A percentile compares a stretch with the other conserved stretches of the same genome.
Evolutionary conservation across 805 yeast species (phyloP).

Genomic region (Saccharomycopsis babjevae): DNA sequence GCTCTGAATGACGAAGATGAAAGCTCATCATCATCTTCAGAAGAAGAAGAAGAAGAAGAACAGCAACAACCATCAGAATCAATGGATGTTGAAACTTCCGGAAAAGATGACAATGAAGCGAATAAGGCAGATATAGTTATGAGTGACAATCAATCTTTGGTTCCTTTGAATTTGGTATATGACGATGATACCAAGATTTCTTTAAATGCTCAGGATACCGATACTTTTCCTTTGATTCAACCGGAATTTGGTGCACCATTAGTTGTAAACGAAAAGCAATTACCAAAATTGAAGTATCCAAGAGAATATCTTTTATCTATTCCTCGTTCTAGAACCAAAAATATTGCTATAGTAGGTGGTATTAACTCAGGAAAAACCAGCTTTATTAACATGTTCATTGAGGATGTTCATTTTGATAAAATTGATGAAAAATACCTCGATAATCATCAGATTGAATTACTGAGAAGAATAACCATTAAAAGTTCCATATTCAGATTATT

Average conservation of each 20-base stretch:
- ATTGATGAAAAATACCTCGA: constrained; percentile 49
- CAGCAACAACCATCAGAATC: not conserved
- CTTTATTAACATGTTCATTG: constrained; percentile 55
- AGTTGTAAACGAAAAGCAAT: constrained; percentile 37
- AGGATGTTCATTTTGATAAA: constrained; percentile 48
- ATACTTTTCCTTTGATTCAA: constrained; percentile 49
- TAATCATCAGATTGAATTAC: constrained; percentile 55
- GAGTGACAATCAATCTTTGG: constrained; percentile 37
- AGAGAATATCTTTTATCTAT: constrained; percentile 49
- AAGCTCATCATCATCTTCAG: constrained; percentile 5
- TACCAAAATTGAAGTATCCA: constrained; percentile 55
- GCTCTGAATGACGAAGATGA: constrained; percentile 35
- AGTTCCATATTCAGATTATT: constrained; percentile 52
- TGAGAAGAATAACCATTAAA: constrained; percentile 61
- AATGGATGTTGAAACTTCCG: not conserved
- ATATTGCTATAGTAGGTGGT: constrained; percentile 71
- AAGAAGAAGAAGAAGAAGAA: constrained; percentile 18
- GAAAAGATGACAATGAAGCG: constrained; percentile 12
- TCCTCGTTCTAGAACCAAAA: constrained; percentile 57
- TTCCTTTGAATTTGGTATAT: constrained; percentile 36
- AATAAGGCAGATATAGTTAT: constrained; percentile 21
- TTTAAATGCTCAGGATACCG: constrained; percentile 44
- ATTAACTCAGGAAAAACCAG: constrained; percentile 82
- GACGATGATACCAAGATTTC: constrained; percentile 59
- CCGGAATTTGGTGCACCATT: constrained; percentile 36